phyloP scores from a whole-genome alignment of 1,284 basidiomycete species.

The Ganoderma boninense region DNA sequence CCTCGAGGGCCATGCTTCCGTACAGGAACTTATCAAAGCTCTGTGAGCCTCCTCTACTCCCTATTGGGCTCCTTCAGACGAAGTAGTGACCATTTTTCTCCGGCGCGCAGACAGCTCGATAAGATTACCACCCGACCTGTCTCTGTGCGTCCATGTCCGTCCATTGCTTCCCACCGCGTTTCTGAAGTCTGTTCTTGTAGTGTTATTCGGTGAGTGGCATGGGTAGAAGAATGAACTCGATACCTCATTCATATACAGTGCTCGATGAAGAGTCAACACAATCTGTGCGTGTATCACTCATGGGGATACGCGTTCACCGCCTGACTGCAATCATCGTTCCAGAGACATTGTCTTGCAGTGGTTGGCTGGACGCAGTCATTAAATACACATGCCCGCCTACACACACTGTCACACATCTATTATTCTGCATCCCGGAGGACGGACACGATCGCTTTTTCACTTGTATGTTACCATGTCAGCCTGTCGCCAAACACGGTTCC shows the following conservation, averaged over 20 bases:
- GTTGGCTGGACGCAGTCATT: conserved; percentile 73
- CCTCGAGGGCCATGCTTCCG: conserved; percentile 78
- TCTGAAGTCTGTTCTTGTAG: conserved; percentile 48
- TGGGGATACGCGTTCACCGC: not conserved
- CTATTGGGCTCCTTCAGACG: conserved; percentile 6
- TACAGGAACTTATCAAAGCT: conserved; percentile 84
- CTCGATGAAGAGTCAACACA: conserved; percentile 95
- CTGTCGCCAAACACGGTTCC: not conserved
- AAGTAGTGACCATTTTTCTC: conserved; percentile 14
- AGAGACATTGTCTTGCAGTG: conserved; percentile 82
- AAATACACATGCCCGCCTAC: conserved; percentile 16
- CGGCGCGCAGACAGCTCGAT: conserved; percentile 68
- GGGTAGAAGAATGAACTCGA: conserved; percentile 27
- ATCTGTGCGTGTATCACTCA: conserved; percentile 64
- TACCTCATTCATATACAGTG: conserved; percentile 56
- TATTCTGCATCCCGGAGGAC: conserved; percentile 23
- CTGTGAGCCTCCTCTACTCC: conserved; percentile 62
- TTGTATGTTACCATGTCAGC: conserved; percentile 1
- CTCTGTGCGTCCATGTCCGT: conserved; percentile 65
- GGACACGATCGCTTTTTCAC: not conserved
- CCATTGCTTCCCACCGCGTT: not conserved
- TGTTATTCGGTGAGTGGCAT: conserved; percentile 76
- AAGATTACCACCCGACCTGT: conserved; percentile 87
- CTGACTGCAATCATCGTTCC: conserved; percentile 1
- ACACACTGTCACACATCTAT: conserved; percentile 17